Evolutionary conservation across 176 grass and related monocot genomes (phyloP).

Genomic region (Zoysia japonica): DNA sequence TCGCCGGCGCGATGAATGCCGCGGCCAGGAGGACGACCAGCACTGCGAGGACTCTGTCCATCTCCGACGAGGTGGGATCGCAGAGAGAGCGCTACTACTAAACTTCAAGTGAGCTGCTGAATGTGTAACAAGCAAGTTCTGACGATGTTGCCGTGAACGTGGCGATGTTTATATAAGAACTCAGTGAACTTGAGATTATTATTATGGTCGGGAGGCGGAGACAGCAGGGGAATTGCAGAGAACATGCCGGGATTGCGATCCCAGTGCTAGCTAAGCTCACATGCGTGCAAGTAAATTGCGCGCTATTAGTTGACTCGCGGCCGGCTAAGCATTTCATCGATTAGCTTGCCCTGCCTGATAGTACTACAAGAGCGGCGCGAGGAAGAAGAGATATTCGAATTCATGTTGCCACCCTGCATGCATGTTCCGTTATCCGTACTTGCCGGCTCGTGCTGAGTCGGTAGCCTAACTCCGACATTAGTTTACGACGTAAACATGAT

Average conservation of each 20-base stretch:
- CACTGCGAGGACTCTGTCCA: neutral
- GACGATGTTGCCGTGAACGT: neutral
- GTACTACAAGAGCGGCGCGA: neutral
- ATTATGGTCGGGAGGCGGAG: neutral
- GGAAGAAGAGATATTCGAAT: neutral
- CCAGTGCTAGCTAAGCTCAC: constrained; percentile 12
- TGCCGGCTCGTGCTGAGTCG: constrained; percentile 18
- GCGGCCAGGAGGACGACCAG: neutral
- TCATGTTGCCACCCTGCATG: constrained; percentile 24
- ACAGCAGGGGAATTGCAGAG: neutral
- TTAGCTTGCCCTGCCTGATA: neutral
- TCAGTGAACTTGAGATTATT: neutral
- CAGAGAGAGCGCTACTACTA: too few species aligned
- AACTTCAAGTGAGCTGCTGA: neutral
- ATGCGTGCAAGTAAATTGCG: neutral
- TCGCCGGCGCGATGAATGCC: neutral
- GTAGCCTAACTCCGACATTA: constrained; percentile 15
- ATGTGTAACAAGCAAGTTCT: neutral
- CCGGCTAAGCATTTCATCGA: neutral
- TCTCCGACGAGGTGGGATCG: neutral
- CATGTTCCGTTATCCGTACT: constrained; percentile 46
- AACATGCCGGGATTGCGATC: neutral
- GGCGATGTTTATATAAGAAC: neutral
- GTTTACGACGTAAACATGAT: neutral
- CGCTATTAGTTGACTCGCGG: neutral